Evolutionary conservation across 139 green algal genomes (phyloP).

Genomic region (Limnomonas spitsbergensis): DNA sequence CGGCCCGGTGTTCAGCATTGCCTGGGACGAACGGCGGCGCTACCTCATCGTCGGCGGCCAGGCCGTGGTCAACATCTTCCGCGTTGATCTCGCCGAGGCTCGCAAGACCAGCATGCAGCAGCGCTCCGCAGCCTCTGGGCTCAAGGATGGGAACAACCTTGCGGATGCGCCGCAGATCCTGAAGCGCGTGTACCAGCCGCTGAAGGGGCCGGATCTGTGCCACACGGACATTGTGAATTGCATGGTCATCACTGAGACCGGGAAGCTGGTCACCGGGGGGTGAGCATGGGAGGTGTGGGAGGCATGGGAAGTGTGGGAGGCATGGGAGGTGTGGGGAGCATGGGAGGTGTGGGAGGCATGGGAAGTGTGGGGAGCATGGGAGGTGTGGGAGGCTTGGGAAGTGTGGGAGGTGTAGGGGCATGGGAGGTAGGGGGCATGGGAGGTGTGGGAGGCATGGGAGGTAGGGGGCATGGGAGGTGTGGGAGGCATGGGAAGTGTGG

Average conservation of each 20-base stretch:
- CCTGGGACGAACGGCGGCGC: conserved; percentile 48
- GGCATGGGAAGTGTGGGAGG: no score
- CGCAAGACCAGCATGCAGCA: conserved; percentile 40
- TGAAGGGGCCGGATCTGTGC: conserved; percentile 51
- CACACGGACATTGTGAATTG: conserved; percentile 64
- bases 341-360: no score
- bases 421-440: no score
- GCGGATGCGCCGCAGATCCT: conserved; percentile 36
- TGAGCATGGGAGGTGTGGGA: no score
- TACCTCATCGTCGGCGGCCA: conserved; percentile 58
- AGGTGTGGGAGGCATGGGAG: no score
- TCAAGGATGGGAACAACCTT: conserved; percentile 27
- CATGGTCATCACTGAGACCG: conserved; percentile 62
- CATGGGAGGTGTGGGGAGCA: no score
- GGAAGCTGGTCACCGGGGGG: conserved; percentile 63
- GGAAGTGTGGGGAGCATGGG: no score
- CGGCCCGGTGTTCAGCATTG: conserved; percentile 52
- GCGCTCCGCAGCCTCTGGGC: conserved; percentile 26
- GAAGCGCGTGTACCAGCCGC: conserved; percentile 34
- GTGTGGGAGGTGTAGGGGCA: no score
- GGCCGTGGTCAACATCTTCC: conserved; percentile 46
- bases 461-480: no score
- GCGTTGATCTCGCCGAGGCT: conserved; percentile 47
- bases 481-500: no score
- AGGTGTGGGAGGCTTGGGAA: no score